Evolutionary conservation across 176 grass and related monocot species (phyloP).

Genomic region (Musa troglodytarum): DNA sequence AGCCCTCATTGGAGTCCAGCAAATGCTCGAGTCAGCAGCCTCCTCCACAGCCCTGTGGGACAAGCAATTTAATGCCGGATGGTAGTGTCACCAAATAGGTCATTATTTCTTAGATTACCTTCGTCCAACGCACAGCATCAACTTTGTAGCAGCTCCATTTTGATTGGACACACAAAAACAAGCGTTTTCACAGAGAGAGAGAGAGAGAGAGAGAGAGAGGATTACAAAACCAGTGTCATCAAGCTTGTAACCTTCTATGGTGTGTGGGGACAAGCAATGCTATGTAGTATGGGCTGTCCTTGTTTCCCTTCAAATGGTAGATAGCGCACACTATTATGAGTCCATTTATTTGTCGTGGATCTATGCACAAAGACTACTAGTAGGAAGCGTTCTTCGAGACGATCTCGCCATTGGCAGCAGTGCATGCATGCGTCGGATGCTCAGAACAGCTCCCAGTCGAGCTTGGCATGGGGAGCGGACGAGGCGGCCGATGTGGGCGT

Average conservation of each 20-base stretch:
- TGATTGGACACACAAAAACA: neutral
- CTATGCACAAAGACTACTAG: neutral
- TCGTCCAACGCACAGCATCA: neutral
- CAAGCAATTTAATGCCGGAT: neutral
- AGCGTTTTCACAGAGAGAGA: too few relatives aligned
- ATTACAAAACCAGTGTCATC: neutral
- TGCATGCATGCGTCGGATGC: neutral
- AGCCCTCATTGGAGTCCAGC: neutral
- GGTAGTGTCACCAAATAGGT: neutral
- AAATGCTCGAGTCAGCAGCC: neutral
- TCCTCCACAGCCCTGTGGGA: neutral
- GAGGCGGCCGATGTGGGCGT: conserved; percentile 48
- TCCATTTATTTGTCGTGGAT: conserved; percentile 13
- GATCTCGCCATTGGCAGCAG: conserved; percentile 5
- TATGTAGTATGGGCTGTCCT: neutral
- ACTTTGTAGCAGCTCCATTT: neutral
- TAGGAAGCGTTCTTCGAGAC: conserved; percentile 1
- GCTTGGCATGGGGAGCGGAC: conserved; percentile 30
- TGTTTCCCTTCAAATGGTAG: neutral
- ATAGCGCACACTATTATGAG: neutral
- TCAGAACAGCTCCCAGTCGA: conserved; percentile 79
- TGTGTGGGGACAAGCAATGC: neutral
- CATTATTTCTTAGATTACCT: neutral
- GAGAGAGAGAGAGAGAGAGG: too few relatives aligned
- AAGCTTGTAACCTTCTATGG: neutral